Evolutionary conservation across 2,329 filamentous ascomycete species (phyloP), one percentile per base, ranked within the genome.

Genomic region (Teratosphaeria pseudoeucalypti): DNA sequence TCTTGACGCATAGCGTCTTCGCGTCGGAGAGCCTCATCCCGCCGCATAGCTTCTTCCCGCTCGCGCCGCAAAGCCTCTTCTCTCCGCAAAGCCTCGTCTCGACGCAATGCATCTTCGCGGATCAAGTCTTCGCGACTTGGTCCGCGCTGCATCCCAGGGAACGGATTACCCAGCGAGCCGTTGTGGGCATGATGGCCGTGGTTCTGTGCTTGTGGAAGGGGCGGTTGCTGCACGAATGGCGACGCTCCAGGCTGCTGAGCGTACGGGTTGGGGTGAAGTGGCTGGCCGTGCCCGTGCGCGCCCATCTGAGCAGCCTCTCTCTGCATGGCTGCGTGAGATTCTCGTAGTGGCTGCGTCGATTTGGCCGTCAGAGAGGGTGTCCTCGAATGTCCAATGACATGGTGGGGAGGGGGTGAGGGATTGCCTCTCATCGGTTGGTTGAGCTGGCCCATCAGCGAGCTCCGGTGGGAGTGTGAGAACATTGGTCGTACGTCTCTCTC

Each of bases 341-440:
- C 66, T 55, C 64, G 59, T 6, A 64, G 63, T 11, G 66, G 61
- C 26, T 62, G 63, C 14, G 32, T 59, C 7, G 66, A 64, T 56
- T 64, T 64, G 26, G 61, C 61, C 10, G 65, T 66, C 9, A 71
- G 58, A 16, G 71, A 73, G 7, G 70, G 64, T 9, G 71, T 73
- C 23, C 70, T 64, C 10, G 71, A 73, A 57, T 74, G 71, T 1
- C 60, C 57, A 54, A 68, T 65, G 57, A 63, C 57, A 26, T 57
- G 34, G 55, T 66, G 66, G 2, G 72, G 72, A n/a, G 72, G 72
- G 9, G 72, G 71, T 11, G 72, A 72, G 9, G 71, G 70, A 54
- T 71, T 71, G 7, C 62, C 67, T 39, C 70, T 65, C 53, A 61
- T 55, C 19, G 67, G 65, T 37, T 64, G 65, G 49, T 67, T 69